phyloP scores from a whole-genome alignment of 306 rosid genomes.

The Lupinus albus region DNA sequence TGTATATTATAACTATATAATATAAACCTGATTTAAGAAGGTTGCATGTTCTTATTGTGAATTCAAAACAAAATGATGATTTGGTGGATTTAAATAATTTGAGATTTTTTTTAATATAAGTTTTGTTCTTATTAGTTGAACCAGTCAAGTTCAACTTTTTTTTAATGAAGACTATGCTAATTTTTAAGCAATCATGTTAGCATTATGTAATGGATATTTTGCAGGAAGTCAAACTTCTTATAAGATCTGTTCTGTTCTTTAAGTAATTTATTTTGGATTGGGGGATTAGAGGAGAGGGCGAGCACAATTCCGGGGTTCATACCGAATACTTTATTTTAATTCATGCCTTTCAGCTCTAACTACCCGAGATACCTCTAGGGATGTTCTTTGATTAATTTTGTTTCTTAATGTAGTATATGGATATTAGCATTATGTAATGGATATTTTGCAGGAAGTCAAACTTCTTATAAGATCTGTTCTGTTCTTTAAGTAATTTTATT shows the following conservation, averaged over 20 bases:
- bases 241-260: neutral
- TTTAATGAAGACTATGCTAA: neutral
- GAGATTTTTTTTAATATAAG: neutral
- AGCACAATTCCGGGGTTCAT: no score
- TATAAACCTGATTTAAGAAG: neutral
- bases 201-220: neutral
- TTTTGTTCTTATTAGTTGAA: neutral
- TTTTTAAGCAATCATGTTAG: neutral
- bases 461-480: neutral
- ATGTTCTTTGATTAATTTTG: no score
- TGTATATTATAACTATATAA: neutral
- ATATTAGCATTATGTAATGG: neutral
- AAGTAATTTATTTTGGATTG: no score
- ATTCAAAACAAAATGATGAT: neutral
- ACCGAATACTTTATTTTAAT: no score
- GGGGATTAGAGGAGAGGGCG: no score
- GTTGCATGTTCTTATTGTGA: neutral
- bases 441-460: neutral
- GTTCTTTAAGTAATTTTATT: neutral
- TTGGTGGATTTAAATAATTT: slow-evolving; percentile 9
- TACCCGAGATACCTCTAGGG: no score
- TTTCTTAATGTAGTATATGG: no score
- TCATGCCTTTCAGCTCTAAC: no score
- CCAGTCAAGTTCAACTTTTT: neutral
- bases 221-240: neutral